Base-by-base conservation (phyloP, 306 rosid species). In the Sophora flavescens region DNA sequence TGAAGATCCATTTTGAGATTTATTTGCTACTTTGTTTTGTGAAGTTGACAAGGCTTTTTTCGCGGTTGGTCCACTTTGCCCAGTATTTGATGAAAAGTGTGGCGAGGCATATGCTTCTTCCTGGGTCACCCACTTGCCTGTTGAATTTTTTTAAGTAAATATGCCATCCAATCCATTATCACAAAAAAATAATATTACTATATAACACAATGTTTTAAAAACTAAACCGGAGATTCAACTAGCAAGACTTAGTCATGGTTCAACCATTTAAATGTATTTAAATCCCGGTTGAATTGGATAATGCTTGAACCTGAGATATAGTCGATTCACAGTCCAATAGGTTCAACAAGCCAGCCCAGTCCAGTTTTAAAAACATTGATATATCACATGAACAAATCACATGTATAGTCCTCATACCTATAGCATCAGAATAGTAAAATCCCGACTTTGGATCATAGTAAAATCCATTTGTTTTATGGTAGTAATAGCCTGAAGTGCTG, bases 41-140 rank as follows among this genome's bases (percentile, higher is more conserved):
- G 83, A 88, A 69, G 84, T 75, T 45, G 88, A 77, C 4, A 50
- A 67, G 9, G 85, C 85, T 71, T 63, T 90, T 67, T 78, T 89
- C 17, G 82, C 66, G 74, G 77, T 14, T 39, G 90, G 78, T 77
- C 77, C 80, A 79, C 72, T 91, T 6, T 74, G 77, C 70, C 72
- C 74, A 0, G 86, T 72, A 58, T 78, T 89, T 75, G 91, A 86
- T 0, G 79, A 80, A 61, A 88, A 92, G 81, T 90, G 92, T 17
- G 93, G 90, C 12, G 89, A 83, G 26, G 96, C 89, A 78, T 85
- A 88, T 72, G 97, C 99, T 85, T 95, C 99, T 86, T 95, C 97
- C 81, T 83, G 89, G 61, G 96, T 84, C 86, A 92, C 97, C 97
- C 99, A 95, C 81, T 90, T 95, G 18, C 96, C 99, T 92, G 92